These are phyloP conservation scores for Suhomyces vadensis DNA, from an alignment of 805 yeast genomes.

Conservation along the genomic window DNA sequence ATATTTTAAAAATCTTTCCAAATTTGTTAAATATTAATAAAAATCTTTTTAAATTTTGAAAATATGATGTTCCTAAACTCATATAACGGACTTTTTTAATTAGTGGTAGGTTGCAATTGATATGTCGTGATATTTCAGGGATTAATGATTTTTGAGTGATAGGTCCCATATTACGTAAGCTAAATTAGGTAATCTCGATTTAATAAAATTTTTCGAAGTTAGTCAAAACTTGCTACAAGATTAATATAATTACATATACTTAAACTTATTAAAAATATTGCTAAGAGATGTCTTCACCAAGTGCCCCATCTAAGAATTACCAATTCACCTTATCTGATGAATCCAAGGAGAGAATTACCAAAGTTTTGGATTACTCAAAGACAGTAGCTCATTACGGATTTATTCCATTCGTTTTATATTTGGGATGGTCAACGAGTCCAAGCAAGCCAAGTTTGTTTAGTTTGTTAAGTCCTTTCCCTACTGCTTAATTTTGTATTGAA, in stretches of 20 bases:
- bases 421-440: constrained; percentile 70
- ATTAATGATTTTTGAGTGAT: too few relatives aligned
- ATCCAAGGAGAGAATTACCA: constrained; percentile 80
- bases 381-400: constrained; percentile 94
- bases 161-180: too few relatives aligned
- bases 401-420: constrained; percentile 90
- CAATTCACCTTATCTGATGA: constrained; percentile 47
- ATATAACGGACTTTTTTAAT: too few relatives aligned
- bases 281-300: constrained; percentile 13
- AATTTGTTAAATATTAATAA: too few relatives aligned
- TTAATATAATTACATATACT: background rate
- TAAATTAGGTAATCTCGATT: constrained; percentile 1
- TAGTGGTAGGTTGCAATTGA: too few relatives aligned
- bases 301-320: constrained; percentile 11
- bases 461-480: constrained; percentile 78
- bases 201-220: constrained; percentile 6
- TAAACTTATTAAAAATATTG: background rate
- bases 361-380: constrained; percentile 78
- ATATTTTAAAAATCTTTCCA: too few relatives aligned
- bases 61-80: too few relatives aligned
- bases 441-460: constrained; percentile 81
- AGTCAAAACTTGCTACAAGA: background rate
- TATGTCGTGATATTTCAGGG: too few relatives aligned
- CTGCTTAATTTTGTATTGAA: constrained; percentile 47
- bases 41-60: too few relatives aligned